Conservation (phyloP, 805 yeast genomes). For the Danielia reshetovae region DNA sequence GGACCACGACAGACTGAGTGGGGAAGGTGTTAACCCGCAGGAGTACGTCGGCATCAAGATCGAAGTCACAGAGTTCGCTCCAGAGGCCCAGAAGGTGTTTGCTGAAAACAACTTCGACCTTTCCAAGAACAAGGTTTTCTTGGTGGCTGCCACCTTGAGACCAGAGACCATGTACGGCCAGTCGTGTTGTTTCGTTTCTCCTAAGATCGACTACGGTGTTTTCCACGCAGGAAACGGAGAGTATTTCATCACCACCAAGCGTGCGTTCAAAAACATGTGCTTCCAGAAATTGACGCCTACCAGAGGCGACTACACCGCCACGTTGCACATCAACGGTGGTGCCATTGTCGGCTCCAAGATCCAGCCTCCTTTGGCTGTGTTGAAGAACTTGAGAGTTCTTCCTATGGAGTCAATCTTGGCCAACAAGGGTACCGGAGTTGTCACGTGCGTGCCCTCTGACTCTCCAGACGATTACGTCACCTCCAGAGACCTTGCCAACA, state of each 20-base stretch:
- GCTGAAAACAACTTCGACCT: slow-evolving; percentile 45
- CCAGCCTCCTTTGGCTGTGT: slow-evolving; percentile 74
- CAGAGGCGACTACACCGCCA: slow-evolving; percentile 72
- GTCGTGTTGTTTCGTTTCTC: slow-evolving; percentile 96
- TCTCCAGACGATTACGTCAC: slow-evolving; percentile 97
- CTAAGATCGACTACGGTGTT: slow-evolving; percentile 87
- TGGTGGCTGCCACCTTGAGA: slow-evolving; percentile 95
- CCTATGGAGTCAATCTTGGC: slow-evolving; percentile 98
- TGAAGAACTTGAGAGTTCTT: slow-evolving; percentile 69
- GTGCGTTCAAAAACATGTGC: slow-evolving; percentile 96
- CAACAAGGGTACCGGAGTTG: slow-evolving; percentile 97
- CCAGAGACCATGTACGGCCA: slow-evolving; percentile 99
- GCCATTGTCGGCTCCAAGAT: slow-evolving; percentile 82
- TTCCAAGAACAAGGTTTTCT: slow-evolving; percentile 59
- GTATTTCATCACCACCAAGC: slow-evolving; percentile 81
- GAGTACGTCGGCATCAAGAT: slow-evolving; percentile 95
- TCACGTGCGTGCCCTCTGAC: slow-evolving; percentile 98
- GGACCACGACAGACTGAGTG: slow-evolving; percentile 97
- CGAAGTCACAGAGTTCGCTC: slow-evolving; percentile 56
- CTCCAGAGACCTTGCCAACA: slow-evolving; percentile 74
- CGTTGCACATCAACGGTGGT: slow-evolving; percentile 60
- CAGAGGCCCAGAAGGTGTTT: slow-evolving; percentile 52
- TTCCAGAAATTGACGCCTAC: slow-evolving; percentile 88
- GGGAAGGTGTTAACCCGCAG: slow-evolving; percentile 96
- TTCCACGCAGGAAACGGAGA: slow-evolving; percentile 78